Evolutionary conservation across 106 monocot species (phyloP).

Genomic region (Dendrobium nobile): DNA sequence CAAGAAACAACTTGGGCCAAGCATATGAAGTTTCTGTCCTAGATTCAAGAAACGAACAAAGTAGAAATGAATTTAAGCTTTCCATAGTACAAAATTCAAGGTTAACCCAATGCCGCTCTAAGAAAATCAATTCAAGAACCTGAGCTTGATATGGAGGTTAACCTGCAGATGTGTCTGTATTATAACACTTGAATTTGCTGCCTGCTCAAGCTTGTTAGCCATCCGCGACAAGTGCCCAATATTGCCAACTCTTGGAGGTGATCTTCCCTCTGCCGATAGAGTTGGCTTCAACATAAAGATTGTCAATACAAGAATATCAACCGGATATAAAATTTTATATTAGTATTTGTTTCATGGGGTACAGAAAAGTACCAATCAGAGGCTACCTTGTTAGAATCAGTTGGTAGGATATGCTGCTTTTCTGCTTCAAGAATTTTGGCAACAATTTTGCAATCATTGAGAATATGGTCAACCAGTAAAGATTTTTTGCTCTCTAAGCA

Average conservation of each 20-base stretch:
- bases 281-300: constrained; percentile 49
- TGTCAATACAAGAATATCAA: not conserved
- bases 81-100: not conserved
- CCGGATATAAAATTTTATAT: not conserved
- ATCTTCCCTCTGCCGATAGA: constrained; percentile 36
- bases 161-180: constrained; percentile 87
- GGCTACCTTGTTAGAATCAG: constrained; percentile 48
- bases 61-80: not conserved
- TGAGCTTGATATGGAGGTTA: not conserved
- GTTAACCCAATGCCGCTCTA: not conserved
- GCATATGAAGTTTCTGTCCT: not conserved
- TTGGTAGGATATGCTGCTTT: constrained; percentile 38
- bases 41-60: not conserved
- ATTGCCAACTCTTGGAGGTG: constrained; percentile 72
- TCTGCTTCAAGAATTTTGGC: constrained; percentile 74
- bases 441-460: constrained; percentile 58
- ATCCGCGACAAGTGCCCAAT: constrained; percentile 79
- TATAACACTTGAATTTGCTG: constrained; percentile 38
- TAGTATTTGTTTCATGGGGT: not conserved
- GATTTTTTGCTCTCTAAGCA: constrained; percentile 73
- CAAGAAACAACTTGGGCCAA: not conserved
- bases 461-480: constrained; percentile 60
- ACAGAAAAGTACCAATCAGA: not conserved
- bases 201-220: constrained; percentile 79
- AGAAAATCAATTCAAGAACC: not conserved